Evolutionary conservation across 805 yeast genomes (phyloP), one percentile per base, ranked within the genome.

Genomic region (Candida qinlingensis): DNA sequence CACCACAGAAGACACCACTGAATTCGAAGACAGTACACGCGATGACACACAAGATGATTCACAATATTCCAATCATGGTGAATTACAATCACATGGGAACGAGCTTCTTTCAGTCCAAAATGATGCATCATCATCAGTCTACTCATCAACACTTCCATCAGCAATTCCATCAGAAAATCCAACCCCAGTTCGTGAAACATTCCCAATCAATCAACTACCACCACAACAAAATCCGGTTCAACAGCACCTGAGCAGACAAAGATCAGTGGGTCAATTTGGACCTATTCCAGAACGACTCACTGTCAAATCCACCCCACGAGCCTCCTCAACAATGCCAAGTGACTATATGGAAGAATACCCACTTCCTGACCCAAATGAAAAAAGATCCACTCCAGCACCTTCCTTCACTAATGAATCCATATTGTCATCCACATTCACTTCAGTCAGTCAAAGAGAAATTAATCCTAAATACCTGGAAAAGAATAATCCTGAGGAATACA

Each of bases 381-480:
- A 49, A 37, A 51, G 66, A 41, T 28, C 57, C 4, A 65, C 62
- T 7, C 62, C 60, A 6, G 58, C 60, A 7, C 67, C 70, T 7
- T 57, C 61, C 9, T 61, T 70, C 53, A 55, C 70, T 1, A 57
- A 60, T 46, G 67, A 56, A n/a, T 61, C 68, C 6, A 47, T 62
- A 29, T 47, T 55, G 2, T 61, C 69, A 1, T 84, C 92, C 0
- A 83, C 81, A 53, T 83, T 85, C 64, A 85, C 94, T 1, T 80
- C 88, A 42, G 87, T 86, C 3, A 83, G 90, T 6, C 92, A 85
- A 65, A 70, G 92, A 60, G 90, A 82, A 11, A 72, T 80, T 19
- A 85, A 85, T 55, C 87, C 86, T 13, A 68, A 67, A 35, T 81
- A 80, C 54, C 68, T 71, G 41, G 63, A 58, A 13, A 55, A 50